Base-by-base conservation (phyloP, 225 moss, liverwort and hornwort genomes). In the Antitrichia curtipendula region DNA sequence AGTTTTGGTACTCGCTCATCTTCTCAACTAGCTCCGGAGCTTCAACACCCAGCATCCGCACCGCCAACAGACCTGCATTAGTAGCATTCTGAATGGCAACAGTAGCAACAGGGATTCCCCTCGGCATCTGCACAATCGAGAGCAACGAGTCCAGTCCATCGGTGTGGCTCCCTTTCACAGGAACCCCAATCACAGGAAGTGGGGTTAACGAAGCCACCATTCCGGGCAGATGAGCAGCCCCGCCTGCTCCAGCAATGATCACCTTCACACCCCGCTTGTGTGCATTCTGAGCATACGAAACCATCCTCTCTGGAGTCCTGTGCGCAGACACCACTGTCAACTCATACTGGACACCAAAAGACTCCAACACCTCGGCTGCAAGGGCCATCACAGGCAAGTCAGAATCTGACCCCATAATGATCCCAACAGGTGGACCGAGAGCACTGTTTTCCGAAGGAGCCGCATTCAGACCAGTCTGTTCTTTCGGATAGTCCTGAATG, bases 391-490 rank as follows among this genome's bases (percentile, higher is more conserved):
- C 96, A 12, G 96, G 96, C 83, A 98, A 87, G 90, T 97, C 98
- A 7, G 98, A 98, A 62, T 97, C 98, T 29, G 98, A 98, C 2
- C 97, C 97, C 98, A 98, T 98, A 59, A 98, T 97, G 19, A 98
- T 95, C 63, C 95, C 92, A 41, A 97, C 94, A 56, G 93, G 87
- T 24, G 97, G 89, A 81, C 81, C 69, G 28, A 77, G 59, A 24
- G 83, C 16, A 45, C 17, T 69, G 17, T 6, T 75, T 54, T 87
- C 75, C 23, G 45, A 75, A 60, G 64, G 40, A 32, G 79, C 77
- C 17, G 68, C 90, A 22, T 58, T 62, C n/a, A 82, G n/a, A 34
- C 58, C 84, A 32, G 23, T 50, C 49, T 38, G 84, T 41, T 91
- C 88, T 24, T 60, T 78, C 1, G 89, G 85, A 16, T 91, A 91